These are phyloP conservation scores for Bipolaris cookei DNA, from an alignment of 2,329 filamentous ascomycete genomes.

Conservation along the genomic window DNA sequence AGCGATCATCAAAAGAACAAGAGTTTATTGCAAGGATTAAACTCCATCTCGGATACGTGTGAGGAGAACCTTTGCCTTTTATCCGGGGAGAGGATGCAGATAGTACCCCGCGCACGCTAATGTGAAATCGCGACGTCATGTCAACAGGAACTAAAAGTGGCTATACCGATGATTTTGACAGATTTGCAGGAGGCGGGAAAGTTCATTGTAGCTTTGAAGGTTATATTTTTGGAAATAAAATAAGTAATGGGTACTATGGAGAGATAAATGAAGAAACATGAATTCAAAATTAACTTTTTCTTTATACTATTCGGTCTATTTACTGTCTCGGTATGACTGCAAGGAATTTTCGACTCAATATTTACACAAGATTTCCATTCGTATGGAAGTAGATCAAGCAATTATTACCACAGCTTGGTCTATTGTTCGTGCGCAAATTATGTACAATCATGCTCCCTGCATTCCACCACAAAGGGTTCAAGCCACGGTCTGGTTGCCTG, in stretches of 20 bases:
- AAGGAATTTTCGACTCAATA: too few species aligned
- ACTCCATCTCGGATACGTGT: neutral
- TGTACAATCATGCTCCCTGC: neutral
- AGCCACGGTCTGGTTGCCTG: neutral
- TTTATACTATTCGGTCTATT: too few species aligned
- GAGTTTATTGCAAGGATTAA: neutral
- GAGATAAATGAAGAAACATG: too few species aligned
- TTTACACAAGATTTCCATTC: too few species aligned
- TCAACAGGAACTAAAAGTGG: neutral
- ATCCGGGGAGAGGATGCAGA: neutral
- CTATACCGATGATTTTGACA: neutral
- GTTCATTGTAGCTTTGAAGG: too few species aligned
- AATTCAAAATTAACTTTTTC: too few species aligned
- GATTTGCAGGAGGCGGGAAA: neutral
- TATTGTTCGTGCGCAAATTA: neutral
- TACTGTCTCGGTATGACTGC: too few species aligned
- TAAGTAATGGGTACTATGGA: too few species aligned
- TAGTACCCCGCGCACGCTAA: neutral
- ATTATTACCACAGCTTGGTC: too few species aligned
- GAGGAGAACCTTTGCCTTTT: slow-evolving; percentile 11
- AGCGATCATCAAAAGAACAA: slow-evolving; percentile 2
- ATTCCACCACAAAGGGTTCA: neutral
- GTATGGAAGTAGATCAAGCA: too few species aligned
- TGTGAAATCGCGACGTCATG: neutral
- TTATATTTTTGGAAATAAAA: too few species aligned